Conservation (phyloP, 805 yeast genomes). For the Saccharomycopsis olivae region DNA sequence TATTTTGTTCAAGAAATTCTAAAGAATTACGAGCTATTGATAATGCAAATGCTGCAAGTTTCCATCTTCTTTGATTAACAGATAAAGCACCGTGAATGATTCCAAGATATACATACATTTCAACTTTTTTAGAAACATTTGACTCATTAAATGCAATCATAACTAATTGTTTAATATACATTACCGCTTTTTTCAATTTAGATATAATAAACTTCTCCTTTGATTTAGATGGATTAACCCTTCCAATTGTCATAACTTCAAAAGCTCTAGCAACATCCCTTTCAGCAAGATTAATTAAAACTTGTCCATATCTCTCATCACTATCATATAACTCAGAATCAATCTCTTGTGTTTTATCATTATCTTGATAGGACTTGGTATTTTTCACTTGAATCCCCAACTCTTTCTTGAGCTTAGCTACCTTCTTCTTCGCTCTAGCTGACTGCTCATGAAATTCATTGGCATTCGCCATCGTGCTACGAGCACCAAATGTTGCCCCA, state of each 20-base stretch:
- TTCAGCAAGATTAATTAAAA: slow-evolving; percentile 63
- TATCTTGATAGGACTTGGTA: slow-evolving; percentile 46
- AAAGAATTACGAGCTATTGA: slow-evolving; percentile 54
- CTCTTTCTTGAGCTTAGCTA: slow-evolving; percentile 56
- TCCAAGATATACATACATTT: slow-evolving; percentile 32
- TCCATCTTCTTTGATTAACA: slow-evolving; percentile 47
- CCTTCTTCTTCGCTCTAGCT: slow-evolving; percentile 43
- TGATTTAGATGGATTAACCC: slow-evolving; percentile 37
- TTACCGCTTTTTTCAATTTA: slow-evolving; percentile 56
- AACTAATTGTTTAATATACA: slow-evolving; percentile 32
- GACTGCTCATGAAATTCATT: slow-evolving; percentile 68
- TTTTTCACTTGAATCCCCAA: slow-evolving; percentile 54
- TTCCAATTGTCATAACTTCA: slow-evolving; percentile 47
- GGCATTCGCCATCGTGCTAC: slow-evolving; percentile 53
- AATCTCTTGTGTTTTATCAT: slow-evolving; percentile 38
- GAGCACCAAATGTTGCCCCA: slow-evolving; percentile 32
- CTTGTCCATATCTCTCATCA: slow-evolving; percentile 43
- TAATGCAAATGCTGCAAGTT: slow-evolving; percentile 36
- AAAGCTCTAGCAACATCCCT: slow-evolving; percentile 63
- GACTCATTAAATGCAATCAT: slow-evolving; percentile 7
- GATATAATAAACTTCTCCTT: slow-evolving; percentile 45
- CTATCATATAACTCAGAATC: slow-evolving; percentile 37
- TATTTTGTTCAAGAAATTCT: slow-evolving; percentile 36
- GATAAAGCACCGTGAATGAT: slow-evolving; percentile 42
- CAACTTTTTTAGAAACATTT: slow-evolving; percentile 7